These are phyloP conservation scores for Meredithiella fracta DNA, from an alignment of 2,329 filamentous ascomycete species.

Conservation along the genomic window DNA sequence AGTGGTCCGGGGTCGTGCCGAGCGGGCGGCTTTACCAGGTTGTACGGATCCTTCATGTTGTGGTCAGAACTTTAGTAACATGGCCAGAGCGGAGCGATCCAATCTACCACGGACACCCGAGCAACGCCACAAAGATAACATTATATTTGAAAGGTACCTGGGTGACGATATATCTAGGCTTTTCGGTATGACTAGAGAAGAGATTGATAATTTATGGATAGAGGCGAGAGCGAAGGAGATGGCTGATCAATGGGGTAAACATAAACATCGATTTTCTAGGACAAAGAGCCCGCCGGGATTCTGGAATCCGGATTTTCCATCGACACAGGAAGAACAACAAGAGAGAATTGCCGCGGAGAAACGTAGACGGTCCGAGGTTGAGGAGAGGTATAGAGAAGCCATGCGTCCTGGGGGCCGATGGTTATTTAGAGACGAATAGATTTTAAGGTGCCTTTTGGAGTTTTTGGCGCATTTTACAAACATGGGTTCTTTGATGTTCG, in stretches of 20 bases:
- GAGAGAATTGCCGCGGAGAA: slow-evolving; percentile 50
- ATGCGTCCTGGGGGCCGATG: slow-evolving; percentile 61
- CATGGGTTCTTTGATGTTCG: too few relatives aligned
- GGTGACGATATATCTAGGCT: slow-evolving; percentile 44
- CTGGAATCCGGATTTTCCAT: slow-evolving; percentile 81
- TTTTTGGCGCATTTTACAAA: background rate
- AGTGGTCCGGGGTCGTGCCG: slow-evolving; percentile 52
- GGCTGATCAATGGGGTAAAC: slow-evolving; percentile 60
- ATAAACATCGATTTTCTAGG: slow-evolving; percentile 58
- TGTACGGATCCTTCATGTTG: slow-evolving; percentile 66
- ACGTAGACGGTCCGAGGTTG: slow-evolving; percentile 46
- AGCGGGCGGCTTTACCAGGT: slow-evolving; percentile 53
- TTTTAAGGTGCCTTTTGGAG: background rate
- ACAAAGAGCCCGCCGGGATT: slow-evolving; percentile 66
- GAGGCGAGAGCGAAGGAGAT: slow-evolving; percentile 58
- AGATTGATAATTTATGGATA: slow-evolving; percentile 51
- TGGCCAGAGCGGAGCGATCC: slow-evolving; percentile 39
- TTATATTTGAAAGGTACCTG: slow-evolving; percentile 38
- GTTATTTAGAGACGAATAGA: slow-evolving; percentile 64
- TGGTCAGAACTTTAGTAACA: slow-evolving; percentile 50
- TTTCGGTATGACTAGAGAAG: slow-evolving; percentile 38
- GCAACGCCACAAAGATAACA: slow-evolving; percentile 28
- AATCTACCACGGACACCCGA: slow-evolving; percentile 22
- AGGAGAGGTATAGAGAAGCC: slow-evolving; percentile 65
- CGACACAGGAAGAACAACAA: slow-evolving; percentile 59